Percentiles rank a stretch among this genome's conserved stretches.
These are phyloP conservation scores for Lasiodiplodia hormozganensis DNA, from an alignment of 2,329 filamentous ascomycete genomes.

Conservation along the genomic window DNA sequence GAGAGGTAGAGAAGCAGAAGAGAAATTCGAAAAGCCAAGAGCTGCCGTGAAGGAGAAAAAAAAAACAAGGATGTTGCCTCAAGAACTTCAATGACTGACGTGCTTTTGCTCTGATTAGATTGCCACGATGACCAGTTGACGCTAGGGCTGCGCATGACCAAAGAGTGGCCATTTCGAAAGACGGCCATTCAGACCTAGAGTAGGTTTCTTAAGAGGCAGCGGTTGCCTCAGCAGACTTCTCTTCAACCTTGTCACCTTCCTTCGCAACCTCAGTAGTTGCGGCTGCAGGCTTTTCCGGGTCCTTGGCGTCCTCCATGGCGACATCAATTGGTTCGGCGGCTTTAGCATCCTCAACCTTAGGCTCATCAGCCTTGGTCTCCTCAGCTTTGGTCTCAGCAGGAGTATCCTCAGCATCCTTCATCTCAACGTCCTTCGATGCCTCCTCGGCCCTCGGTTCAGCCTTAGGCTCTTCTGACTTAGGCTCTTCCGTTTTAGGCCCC, in stretches of 20 bases:
- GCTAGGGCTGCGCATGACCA: not conserved
- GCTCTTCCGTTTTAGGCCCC: conserved; percentile 43
- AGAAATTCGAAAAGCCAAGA: not conserved
- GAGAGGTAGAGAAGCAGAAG: not conserved
- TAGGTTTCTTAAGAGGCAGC: not conserved
- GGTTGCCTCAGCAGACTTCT: not conserved
- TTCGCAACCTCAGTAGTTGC: conserved; percentile 2
- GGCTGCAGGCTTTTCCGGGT: not conserved
- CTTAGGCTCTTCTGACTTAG: conserved; percentile 48
- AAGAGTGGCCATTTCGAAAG: not conserved
- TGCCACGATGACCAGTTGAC: not conserved
- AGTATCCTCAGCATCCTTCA: conserved; percentile 39
- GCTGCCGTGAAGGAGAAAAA: not conserved
- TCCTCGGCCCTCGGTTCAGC: conserved; percentile 47
- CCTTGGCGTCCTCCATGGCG: not conserved
- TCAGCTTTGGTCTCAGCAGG: conserved; percentile 33
- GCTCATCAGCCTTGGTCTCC: conserved; percentile 34
- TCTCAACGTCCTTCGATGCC: conserved; percentile 38
- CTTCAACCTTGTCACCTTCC: not conserved
- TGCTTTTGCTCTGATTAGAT: conserved; percentile 10
- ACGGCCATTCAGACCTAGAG: not conserved
- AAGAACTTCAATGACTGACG: conserved; percentile 3
- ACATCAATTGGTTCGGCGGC: not conserved
- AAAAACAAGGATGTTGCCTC: not conserved
- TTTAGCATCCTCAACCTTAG: conserved; percentile 42